A percentile compares a stretch with the other conserved stretches of the same genome.
Conservation (phyloP, 805 yeast species). For the Ogataea methylovora region DNA sequence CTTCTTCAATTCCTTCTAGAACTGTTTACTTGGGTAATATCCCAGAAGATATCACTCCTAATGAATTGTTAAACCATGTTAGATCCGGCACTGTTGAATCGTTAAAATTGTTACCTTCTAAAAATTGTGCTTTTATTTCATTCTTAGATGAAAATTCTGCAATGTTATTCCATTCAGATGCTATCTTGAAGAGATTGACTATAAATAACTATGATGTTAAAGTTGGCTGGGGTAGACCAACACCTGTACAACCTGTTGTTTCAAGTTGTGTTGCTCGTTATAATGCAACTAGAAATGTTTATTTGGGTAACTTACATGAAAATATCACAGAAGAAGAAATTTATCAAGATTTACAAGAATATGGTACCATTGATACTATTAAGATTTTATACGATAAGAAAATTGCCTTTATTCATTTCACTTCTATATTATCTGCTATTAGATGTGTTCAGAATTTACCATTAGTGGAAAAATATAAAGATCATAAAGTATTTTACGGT, state of each 20-base stretch:
- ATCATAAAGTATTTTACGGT: constrained; percentile 81
- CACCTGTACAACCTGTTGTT: constrained; percentile 68
- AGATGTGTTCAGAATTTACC: constrained; percentile 75
- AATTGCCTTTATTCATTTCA: constrained; percentile 85
- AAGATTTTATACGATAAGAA: constrained; percentile 76
- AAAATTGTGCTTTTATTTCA: constrained; percentile 84
- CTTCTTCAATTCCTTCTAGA: constrained; percentile 39
- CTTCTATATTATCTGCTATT: constrained; percentile 80
- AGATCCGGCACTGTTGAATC: constrained; percentile 85
- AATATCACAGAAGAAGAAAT: constrained; percentile 62
- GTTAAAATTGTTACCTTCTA: constrained; percentile 69
- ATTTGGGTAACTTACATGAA: constrained; percentile 71
- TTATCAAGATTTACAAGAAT: constrained; percentile 55
- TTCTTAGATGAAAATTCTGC: constrained; percentile 88
- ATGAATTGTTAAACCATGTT: constrained; percentile 82
- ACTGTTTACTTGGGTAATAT: constrained; percentile 88
- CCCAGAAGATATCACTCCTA: constrained; percentile 72
- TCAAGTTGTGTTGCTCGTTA: constrained; percentile 70
- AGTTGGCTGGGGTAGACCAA: constrained; percentile 89
- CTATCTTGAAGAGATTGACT: constrained; percentile 73
- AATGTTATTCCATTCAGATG: constrained; percentile 86
- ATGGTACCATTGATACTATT: constrained; percentile 80
- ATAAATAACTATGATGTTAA: constrained; percentile 77
- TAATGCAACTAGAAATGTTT: constrained; percentile 91
- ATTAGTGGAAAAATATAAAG: constrained; percentile 57